Conservation (phyloP, 257 asterid species). For the Capsicum rhomboideum region DNA sequence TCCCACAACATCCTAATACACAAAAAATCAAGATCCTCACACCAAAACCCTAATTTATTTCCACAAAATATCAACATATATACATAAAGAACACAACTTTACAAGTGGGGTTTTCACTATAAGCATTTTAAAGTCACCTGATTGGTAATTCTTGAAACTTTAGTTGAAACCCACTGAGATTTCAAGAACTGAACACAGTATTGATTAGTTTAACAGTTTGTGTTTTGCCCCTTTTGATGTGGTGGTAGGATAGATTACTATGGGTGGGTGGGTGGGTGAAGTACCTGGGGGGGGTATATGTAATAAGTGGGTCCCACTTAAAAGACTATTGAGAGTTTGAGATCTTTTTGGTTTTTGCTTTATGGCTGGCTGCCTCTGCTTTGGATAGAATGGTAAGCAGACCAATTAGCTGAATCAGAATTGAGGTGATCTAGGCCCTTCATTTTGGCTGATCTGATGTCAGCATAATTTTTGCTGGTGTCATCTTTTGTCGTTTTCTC, state of each 20-base stretch:
- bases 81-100: neutral
- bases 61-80: neutral
- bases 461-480: neutral
- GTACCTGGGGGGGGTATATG: neutral
- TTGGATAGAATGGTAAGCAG: neutral
- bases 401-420: neutral
- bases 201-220: neutral
- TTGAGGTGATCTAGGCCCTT: neutral
- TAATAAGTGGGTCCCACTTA: neutral
- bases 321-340: neutral
- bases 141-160: constrained; percentile 3
- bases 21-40: neutral
- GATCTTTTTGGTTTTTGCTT: constrained; percentile 14
- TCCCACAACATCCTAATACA: no score
- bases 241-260: neutral
- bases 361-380: neutral
- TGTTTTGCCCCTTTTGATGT: neutral
- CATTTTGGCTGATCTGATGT: neutral
- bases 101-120: neutral
- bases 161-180: neutral
- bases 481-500: neutral
- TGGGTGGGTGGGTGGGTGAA: neutral
- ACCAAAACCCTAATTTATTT: neutral
- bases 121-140: neutral
- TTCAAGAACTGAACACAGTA: neutral